Percentiles rank a stretch among this genome's conserved stretches.
Evolutionary conservation across 306 rosid genomes (phyloP).

Genomic region (Notholithocarpus densiflorus): DNA sequence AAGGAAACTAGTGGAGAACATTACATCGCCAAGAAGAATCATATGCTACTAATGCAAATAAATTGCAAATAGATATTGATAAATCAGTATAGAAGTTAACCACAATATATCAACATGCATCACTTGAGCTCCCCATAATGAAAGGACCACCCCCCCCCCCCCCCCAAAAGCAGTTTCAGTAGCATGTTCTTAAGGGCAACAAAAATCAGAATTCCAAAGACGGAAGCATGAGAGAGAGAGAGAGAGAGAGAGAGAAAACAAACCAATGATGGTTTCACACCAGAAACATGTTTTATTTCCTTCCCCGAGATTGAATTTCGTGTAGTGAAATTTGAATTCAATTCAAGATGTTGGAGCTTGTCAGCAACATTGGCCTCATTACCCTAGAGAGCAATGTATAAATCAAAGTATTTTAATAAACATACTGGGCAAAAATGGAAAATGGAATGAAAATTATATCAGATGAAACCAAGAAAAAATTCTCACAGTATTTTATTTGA

Average conservation of each 20-base stretch:
- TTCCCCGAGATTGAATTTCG: conserved; percentile 54
- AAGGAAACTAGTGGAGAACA: not conserved
- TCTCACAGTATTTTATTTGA: conserved; percentile 10
- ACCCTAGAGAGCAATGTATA: conserved; percentile 47
- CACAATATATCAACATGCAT: not conserved
- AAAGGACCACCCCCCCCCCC: not conserved
- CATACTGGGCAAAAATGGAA: conserved; percentile 1
- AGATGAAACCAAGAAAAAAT: conserved; percentile 28
- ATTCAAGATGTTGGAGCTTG: conserved; percentile 73
- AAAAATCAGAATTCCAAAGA: conserved; percentile 17
- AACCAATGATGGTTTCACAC: conserved; percentile 69
- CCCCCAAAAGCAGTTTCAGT: conserved; percentile 13
- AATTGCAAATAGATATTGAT: too few relatives aligned
- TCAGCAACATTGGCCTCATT: conserved; percentile 68
- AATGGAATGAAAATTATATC: conserved; percentile 15
- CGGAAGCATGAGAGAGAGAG: not conserved
- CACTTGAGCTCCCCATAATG: not conserved
- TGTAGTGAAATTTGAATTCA: conserved; percentile 50
- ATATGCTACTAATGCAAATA: too few relatives aligned
- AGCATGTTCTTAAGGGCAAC: conserved; percentile 19
- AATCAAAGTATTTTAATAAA: not conserved
- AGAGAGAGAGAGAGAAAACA: conserved; percentile 17
- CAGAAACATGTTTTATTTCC: conserved; percentile 59
- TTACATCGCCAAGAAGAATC: not conserved
- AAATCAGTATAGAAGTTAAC: not conserved